Evolutionary conservation across 345 rosid species (phyloP), one percentile per base, ranked within the genome.

Genomic region (Eutrema yunnanense): DNA sequence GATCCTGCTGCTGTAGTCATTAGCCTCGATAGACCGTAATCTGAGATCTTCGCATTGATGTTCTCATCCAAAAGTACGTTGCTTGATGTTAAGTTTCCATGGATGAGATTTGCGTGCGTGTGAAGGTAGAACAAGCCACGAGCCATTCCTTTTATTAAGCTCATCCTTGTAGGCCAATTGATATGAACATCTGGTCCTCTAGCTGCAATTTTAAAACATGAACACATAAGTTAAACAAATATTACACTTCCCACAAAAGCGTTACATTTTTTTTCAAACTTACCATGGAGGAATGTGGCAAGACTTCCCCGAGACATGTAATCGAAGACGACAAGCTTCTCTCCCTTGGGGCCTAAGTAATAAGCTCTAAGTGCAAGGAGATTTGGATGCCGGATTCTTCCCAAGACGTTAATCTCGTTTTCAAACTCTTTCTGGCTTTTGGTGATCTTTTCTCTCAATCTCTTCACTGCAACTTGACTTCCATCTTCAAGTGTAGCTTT

Each of bases 401-500:
- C 99, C 38, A 92, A 81, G 0, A 78, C 80, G 32, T 83, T 87
- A 19, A 84, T 93, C 67, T 95, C 96, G 12, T 38, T 66, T 75
- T 95, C 97, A 9, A 95, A 95, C 74, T 95, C 99, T 26, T 79
- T 88, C 56, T 86, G 89, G 11, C 88, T 76, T 82, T 91, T 95
- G 1, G 97, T 88, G 11, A 88, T 87, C 79, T 89, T 95, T 79
- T 95, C 97, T 72, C 97, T 80, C 55, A 92, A 66, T 80, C 99
- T 86, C 74, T 89, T 92, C 69, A 89, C 97, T 8, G 96, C 97
- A 49, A 94, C 96, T 75, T 95, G 88, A 80, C 81, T 90, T 33
- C 98, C 97, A 78, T 92, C 96, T 76, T 95, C 98, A 53, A 95
- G 83, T 55, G 96, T 92, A 38, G 99, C 96, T 84, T 90, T 95